Conservation (phyloP, 306 rosid species). For the Acacia acuminata region DNA sequence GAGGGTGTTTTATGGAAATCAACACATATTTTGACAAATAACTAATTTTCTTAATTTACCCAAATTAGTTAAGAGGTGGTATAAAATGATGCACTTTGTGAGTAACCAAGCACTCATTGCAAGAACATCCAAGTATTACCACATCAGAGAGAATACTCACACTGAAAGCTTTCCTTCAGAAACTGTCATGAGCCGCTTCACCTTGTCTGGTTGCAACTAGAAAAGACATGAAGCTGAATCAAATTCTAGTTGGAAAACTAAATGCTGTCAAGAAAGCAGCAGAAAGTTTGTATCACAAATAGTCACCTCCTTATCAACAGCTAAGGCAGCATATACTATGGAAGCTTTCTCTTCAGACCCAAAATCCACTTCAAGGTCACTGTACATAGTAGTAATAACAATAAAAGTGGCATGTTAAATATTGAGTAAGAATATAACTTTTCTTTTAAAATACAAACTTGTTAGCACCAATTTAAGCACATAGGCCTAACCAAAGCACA, state of each 20-base stretch:
- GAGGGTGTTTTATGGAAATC: no score
- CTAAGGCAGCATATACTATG: conserved; percentile 62
- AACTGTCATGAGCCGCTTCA: conserved; percentile 65
- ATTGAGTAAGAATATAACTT: neutral
- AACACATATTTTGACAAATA: no score
- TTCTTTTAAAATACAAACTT: neutral
- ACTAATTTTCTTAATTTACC: no score
- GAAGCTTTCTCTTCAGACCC: conserved; percentile 71
- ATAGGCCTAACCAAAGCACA: no score
- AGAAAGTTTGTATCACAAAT: conserved; percentile 16
- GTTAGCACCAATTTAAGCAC: neutral
- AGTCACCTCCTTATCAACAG: conserved; percentile 84
- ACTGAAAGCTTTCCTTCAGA: conserved; percentile 74
- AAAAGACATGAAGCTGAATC: conserved; percentile 31
- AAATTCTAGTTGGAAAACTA: conserved; percentile 3
- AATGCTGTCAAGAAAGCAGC: conserved; percentile 1
- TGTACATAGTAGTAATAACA: conserved; percentile 36
- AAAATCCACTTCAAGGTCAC: conserved; percentile 82
- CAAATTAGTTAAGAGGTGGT: no score
- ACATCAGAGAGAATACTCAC: conserved; percentile 49
- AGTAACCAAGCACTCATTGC: neutral
- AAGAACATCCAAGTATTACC: neutral
- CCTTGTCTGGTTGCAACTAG: conserved; percentile 96
- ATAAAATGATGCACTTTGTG: conserved; percentile 2
- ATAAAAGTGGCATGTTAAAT: neutral